Evolutionary conservation across 148 eudicot species (phyloP).

Genomic region (Rhododendron vialii): DNA sequence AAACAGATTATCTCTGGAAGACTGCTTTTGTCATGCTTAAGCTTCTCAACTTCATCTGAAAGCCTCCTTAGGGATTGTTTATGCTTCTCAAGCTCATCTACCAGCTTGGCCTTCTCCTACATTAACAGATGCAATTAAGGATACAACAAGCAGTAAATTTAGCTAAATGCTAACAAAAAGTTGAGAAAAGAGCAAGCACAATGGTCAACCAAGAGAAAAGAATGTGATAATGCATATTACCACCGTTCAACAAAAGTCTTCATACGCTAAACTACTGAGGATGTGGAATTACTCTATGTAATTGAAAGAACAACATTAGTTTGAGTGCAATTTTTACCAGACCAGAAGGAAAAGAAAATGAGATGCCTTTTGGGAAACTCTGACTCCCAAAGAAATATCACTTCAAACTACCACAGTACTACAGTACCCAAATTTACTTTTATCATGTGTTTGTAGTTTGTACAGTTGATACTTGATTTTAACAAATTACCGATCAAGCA

Average conservation of each 20-base stretch:
- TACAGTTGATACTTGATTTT: not conserved
- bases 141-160: not conserved
- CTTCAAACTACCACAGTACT: not conserved
- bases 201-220: conserved; percentile 1
- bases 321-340: not conserved
- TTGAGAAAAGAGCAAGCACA: not conserved
- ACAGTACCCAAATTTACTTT: not conserved
- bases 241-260: not conserved
- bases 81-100: conserved; percentile 55
- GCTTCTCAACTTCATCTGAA: conserved; percentile 62
- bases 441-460: not conserved
- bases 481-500: not conserved
- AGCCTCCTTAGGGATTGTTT: conserved; percentile 27
- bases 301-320: not conserved
- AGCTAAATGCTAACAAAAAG: not conserved
- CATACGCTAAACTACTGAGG: not conserved
- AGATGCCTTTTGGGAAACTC: not conserved
- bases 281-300: not conserved
- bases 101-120: conserved; percentile 46
- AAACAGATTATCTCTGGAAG: conserved; percentile 50
- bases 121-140: conserved; percentile 6
- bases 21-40: conserved; percentile 54
- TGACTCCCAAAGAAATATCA: not conserved
- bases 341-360: not conserved
- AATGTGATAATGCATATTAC: not conserved